phyloP scores from a whole-genome alignment of 1,139 yeast genomes.

The Trichomonascaceae sp. region DNA sequence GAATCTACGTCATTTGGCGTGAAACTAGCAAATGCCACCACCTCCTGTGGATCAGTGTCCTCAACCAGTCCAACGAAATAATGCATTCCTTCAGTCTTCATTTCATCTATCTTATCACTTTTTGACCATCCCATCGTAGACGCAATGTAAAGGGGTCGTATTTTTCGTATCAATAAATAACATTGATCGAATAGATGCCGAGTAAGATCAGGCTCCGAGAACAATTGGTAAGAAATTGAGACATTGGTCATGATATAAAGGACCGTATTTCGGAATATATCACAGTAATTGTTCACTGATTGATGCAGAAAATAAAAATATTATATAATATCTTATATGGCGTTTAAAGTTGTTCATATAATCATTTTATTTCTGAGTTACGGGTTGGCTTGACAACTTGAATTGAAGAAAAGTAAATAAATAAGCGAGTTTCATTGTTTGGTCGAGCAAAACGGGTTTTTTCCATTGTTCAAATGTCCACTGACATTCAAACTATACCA shows the following conservation, averaged over 20 bases:
- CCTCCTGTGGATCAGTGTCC: not conserved
- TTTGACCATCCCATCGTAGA: slow-evolving; percentile 42
- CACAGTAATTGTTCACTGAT: too few relatives aligned
- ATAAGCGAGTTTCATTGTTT: too few relatives aligned
- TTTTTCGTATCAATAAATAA: slow-evolving; percentile 24
- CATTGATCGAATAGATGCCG: slow-evolving; percentile 17
- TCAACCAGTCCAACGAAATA: slow-evolving; percentile 27
- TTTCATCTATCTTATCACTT: slow-evolving; percentile 40
- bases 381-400: too few relatives aligned
- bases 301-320: too few relatives aligned
- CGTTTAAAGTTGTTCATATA: not conserved
- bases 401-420: not conserved
- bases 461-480: too few relatives aligned
- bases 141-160: slow-evolving; percentile 25
- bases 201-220: not conserved
- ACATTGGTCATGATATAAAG: not conserved
- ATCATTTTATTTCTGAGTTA: too few relatives aligned
- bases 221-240: not conserved
- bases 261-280: too few relatives aligned
- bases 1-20: slow-evolving; percentile 34
- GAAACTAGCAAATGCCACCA: slow-evolving; percentile 43
- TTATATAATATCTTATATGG: too few relatives aligned
- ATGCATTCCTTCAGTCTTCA: slow-evolving; percentile 41
- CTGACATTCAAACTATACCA: too few relatives aligned
- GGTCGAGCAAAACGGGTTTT: too few relatives aligned